Evolutionary conservation across 306 rosid genomes (phyloP), one percentile per base, ranked within the genome.

Genomic region (Pterocarpus macrocarpus): DNA sequence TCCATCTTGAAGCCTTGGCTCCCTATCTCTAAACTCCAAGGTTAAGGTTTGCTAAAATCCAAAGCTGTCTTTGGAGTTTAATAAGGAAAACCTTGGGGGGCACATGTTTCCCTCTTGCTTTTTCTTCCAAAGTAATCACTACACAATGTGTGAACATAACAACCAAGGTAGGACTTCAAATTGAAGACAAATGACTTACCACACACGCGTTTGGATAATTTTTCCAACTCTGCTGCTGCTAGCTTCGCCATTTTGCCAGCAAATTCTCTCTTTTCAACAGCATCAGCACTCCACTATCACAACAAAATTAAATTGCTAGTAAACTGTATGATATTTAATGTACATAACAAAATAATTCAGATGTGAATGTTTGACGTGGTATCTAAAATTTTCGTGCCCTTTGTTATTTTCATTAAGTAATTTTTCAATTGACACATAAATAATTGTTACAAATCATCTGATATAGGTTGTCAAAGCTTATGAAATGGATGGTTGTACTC

Each of bases 201-300:
- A 62, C 90, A 81, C 63, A 95, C 97, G 9, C 93, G 92, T 75
- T 90, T 89, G 58, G 98, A 91, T 56, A 95, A 81, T 77, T 95
- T 95, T 69, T 89, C 92, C 70, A 95, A 81, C 91, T 93, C 98
- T 38, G 98, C 99, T n/a, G 99, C 94, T 50, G 98, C 98, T 82
- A 95, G 91, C 87, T 91, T 93, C 74, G 97, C 99, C 92, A 86
- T 95, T 84, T 95, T 95, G 4, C 90, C 95, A 45, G 97, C 95
- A 86, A 91, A 88, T 64, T 93, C 99, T 86, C 99, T 88, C 77
- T 73, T 93, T 85, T 90, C 98, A 74, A 91, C 92, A 39, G 90
- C 97, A 69, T 93, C 90, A 69, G 83, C 87, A 83, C 90, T 88
- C 99, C 99, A 95, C 99, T 93, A 70, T 82, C 75, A 86, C 80